These are phyloP conservation scores for Pseudogymnoascus sp. DNA, from an alignment of 2,329 filamentous ascomycete genomes.

Conservation along the genomic window DNA sequence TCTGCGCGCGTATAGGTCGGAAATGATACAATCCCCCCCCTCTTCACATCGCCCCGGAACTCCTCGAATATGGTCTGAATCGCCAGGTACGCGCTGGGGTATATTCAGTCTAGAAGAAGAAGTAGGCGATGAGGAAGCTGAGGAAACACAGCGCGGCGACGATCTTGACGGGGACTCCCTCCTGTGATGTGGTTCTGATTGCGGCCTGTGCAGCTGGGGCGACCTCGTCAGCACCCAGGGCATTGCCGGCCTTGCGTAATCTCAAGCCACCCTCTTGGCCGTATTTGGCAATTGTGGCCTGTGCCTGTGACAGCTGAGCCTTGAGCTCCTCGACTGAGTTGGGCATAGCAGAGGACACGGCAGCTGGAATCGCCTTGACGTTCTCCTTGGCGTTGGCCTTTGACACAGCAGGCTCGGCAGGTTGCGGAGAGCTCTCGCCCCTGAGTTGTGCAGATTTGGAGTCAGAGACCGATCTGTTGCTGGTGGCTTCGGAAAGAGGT, in stretches of 20 bases:
- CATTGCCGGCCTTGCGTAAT: slow-evolving; percentile 61
- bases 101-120: slow-evolving; percentile 69
- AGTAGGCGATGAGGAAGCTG: slow-evolving; percentile 89
- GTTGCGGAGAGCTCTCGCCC: neutral
- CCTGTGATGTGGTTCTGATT: slow-evolving; percentile 28
- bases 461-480: neutral
- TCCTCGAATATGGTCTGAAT: neutral
- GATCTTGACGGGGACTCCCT: slow-evolving; percentile 81
- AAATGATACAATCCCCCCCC: neutral
- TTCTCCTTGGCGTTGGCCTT: slow-evolving; percentile 24
- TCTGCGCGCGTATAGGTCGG: slow-evolving; percentile 3
- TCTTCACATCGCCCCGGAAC: slow-evolving; percentile 1
- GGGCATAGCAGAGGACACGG: slow-evolving; percentile 36
- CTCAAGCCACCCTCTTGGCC: slow-evolving; percentile 66
- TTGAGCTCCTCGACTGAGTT: slow-evolving; percentile 54
- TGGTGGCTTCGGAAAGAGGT: neutral
- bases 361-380: slow-evolving; percentile 36
- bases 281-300: slow-evolving; percentile 63
- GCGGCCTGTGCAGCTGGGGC: slow-evolving; percentile 47
- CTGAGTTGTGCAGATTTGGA: neutral
- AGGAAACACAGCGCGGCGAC: slow-evolving; percentile 77
- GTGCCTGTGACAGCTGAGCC: slow-evolving; percentile 66
- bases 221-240: slow-evolving; percentile 42
- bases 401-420: slow-evolving; percentile 24
- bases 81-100: slow-evolving; percentile 6